Conservation (phyloP, 148 eudicot species). For the Pouteria glomerata region DNA sequence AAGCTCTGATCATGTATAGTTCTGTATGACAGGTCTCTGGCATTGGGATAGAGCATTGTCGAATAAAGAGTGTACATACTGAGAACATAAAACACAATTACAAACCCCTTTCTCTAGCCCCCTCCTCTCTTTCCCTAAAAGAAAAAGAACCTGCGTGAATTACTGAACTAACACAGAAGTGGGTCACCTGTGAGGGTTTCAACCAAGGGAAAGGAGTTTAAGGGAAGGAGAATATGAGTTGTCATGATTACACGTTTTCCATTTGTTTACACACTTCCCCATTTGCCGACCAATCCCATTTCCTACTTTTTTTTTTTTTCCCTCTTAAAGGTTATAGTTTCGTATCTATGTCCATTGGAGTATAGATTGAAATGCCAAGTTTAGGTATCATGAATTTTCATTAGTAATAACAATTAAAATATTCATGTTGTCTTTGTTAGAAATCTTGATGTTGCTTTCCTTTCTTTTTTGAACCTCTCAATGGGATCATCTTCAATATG, state of each 20-base stretch:
- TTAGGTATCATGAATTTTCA: neutral
- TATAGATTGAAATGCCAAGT: neutral
- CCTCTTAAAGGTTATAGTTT: neutral
- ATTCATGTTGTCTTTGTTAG: neutral
- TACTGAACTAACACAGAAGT: too few relatives aligned
- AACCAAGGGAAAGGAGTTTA: neutral
- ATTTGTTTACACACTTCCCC: neutral
- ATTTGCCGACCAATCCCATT: neutral
- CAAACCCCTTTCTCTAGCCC: too few relatives aligned
- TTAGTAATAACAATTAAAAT: neutral
- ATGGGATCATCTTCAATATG: neutral
- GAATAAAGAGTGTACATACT: neutral
- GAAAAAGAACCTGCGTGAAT: too few relatives aligned
- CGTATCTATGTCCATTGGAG: neutral
- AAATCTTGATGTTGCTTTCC: neutral
- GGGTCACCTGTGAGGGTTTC: too few relatives aligned
- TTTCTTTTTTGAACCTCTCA: neutral
- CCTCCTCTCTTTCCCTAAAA: too few relatives aligned
- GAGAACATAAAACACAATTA: neutral
- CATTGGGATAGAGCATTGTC: neutral
- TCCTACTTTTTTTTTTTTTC: neutral
- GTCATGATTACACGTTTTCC: too few relatives aligned
- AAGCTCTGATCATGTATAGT: neutral
- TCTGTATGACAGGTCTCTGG: neutral
- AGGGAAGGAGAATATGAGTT: neutral